A percentile compares a stretch with the other conserved stretches of the same genome.
phyloP scores from a whole-genome alignment of 1,284 basidiomycete genomes.

The Rhodotorula sp. region DNA sequence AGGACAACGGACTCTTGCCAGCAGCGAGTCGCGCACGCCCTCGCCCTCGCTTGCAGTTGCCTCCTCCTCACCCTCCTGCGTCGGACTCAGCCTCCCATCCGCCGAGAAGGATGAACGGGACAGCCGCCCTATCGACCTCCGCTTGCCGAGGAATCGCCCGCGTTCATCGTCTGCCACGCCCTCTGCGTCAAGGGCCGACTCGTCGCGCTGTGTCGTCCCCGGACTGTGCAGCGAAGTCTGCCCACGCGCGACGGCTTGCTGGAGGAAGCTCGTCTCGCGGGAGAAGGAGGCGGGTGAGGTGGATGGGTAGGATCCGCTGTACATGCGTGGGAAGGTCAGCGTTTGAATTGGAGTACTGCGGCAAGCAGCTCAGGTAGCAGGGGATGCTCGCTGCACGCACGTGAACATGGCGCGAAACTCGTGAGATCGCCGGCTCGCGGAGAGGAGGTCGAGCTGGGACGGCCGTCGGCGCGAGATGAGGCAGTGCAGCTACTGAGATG shows the following conservation, averaged over 20 bases:
- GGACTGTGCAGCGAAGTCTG: slow-evolving; percentile 13
- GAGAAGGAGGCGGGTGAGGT: slow-evolving; percentile 33
- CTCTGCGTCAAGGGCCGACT: neutral
- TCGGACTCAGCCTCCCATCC: slow-evolving; percentile 32
- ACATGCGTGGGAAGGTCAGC: neutral
- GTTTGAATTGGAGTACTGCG: too few species aligned
- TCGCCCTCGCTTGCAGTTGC: neutral
- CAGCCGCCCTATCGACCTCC: neutral
- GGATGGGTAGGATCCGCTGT: slow-evolving; percentile 20
- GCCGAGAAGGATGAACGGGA: slow-evolving; percentile 26
- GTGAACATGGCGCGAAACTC: neutral
- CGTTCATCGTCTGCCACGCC: slow-evolving; percentile 1
- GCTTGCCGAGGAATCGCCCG: neutral
- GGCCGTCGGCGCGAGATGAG: neutral
- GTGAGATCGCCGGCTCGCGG: neutral
- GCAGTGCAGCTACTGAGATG: neutral
- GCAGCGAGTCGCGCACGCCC: neutral
- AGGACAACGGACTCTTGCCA: neutral
- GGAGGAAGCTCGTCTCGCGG: slow-evolving; percentile 40
- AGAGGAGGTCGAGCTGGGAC: slow-evolving; percentile 1
- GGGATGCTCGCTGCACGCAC: neutral
- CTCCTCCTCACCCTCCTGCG: slow-evolving; percentile 23
- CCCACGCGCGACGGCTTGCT: slow-evolving; percentile 22
- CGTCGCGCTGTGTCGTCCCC: neutral
- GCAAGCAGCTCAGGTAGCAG: neutral